A percentile compares a stretch with the other conserved stretches of the same genome.
Conservation (phyloP, 192 early-diverging fungal genomes). For the Coemansia sp. region DNA sequence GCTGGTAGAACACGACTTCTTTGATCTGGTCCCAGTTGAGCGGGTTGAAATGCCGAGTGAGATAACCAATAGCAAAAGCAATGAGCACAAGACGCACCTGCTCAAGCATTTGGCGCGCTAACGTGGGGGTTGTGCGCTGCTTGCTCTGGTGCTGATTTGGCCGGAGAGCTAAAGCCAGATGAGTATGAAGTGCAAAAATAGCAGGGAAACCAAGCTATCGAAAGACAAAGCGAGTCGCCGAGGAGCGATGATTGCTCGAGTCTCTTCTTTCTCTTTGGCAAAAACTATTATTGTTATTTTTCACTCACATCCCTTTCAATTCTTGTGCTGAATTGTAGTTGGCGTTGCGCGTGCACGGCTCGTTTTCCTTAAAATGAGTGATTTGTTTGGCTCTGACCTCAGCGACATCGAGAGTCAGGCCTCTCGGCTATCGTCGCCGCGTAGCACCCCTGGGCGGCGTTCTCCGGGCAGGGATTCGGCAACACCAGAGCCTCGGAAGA, state of each 20-base stretch:
- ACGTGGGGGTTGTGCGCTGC: not conserved
- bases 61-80: conserved; percentile 53
- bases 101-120: conserved; percentile 39
- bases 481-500: conserved; percentile 25
- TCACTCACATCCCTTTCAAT: not conserved
- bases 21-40: conserved; percentile 53
- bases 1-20: conserved; percentile 28
- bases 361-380: conserved; percentile 33
- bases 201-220: too few species aligned
- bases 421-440: conserved; percentile 1
- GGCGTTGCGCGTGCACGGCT: not conserved
- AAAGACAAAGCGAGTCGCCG: not conserved
- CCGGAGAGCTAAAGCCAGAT: not conserved
- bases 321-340: not conserved
- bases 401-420: conserved; percentile 29
- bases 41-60: conserved; percentile 53
- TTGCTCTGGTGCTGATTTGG: not conserved
- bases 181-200: conserved; percentile 5
- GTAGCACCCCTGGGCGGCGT: not conserved
- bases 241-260: too few species aligned
- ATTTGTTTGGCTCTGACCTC: conserved; percentile 46
- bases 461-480: conserved; percentile 1
- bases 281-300: not conserved
- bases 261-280: not conserved
- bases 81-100: conserved; percentile 53